Percentiles rank a stretch among this genome's conserved stretches.
These are phyloP conservation scores for Aspergillus aculeatus DNA, from an alignment of 2,329 filamentous ascomycete genomes.

Conservation along the genomic window DNA sequence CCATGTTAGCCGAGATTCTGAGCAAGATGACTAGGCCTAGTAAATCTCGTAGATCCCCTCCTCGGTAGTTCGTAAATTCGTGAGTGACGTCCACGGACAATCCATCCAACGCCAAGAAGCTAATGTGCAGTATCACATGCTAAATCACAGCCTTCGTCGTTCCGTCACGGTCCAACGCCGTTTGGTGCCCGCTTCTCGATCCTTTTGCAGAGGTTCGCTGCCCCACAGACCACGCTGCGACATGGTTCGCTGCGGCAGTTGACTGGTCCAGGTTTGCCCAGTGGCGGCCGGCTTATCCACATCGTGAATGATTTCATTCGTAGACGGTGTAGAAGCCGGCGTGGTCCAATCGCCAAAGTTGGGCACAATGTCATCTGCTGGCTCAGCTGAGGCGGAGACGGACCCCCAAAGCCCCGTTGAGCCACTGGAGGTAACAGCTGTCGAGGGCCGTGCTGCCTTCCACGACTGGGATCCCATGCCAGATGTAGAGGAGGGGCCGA, in stretches of 20 bases:
- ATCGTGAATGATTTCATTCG: neutral
- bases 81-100: neutral
- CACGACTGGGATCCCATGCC: conserved; percentile 22
- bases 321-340: conserved; percentile 14
- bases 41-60: no score
- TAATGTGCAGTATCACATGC: neutral
- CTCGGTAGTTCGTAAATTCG: neutral
- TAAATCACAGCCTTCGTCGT: conserved; percentile 21
- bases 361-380: conserved; percentile 36
- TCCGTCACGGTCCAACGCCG: conserved; percentile 43
- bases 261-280: conserved; percentile 16
- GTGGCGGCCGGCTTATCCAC: neutral
- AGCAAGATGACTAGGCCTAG: neutral
- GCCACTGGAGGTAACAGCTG: conserved; percentile 18
- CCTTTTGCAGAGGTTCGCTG: conserved; percentile 29
- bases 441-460: conserved; percentile 24
- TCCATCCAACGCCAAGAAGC: neutral
- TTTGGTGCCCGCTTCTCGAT: conserved; percentile 28
- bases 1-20: neutral
- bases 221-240: conserved; percentile 42
- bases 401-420: conserved; percentile 40
- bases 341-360: conserved; percentile 33
- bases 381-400: conserved; percentile 20
- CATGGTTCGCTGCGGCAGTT: conserved; percentile 28
- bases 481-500: conserved; percentile 22